A percentile compares a stretch with the other conserved stretches of the same genome.
phyloP scores from a whole-genome alignment of 2,329 filamentous ascomycete species.

The Coniochaeta sp. region DNA sequence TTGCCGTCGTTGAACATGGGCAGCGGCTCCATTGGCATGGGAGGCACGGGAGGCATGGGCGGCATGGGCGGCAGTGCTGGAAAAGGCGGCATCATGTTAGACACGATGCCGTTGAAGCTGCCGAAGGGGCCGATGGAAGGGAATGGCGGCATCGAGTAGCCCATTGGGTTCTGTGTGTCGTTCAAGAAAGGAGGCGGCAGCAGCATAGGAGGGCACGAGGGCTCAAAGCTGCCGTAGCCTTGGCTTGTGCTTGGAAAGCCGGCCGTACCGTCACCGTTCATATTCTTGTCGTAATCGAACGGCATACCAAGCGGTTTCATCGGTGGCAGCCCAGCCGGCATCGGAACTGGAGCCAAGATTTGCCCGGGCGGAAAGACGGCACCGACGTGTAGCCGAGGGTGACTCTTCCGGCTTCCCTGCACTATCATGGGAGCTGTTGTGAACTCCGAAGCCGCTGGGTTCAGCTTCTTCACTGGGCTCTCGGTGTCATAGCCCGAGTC shows the following conservation, averaged over 20 bases:
- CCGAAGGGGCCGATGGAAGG: neutral
- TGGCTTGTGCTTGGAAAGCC: neutral
- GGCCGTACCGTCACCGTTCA: neutral
- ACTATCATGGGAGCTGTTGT: constrained; percentile 3
- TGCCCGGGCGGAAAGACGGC: neutral
- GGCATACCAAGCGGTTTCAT: constrained; percentile 1
- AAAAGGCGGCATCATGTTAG: neutral
- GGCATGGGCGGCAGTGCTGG: neutral
- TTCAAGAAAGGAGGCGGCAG: neutral
- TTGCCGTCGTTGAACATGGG: neutral
- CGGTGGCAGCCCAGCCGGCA: neutral
- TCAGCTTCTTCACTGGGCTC: constrained; percentile 10
- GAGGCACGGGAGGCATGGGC: neutral
- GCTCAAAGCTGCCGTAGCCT: neutral
- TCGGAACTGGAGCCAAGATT: neutral
- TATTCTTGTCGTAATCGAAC: neutral
- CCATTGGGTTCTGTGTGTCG: neutral
- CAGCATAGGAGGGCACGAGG: neutral
- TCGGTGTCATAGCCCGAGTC: neutral
- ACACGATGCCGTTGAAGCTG: neutral
- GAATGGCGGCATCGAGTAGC: neutral
- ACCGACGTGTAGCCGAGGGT: neutral
- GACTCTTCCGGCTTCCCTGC: neutral
- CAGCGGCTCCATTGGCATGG: neutral
- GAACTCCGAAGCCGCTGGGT: constrained; percentile 17